These are phyloP conservation scores for Calonectria multiphialidica DNA, from an alignment of 2,329 filamentous ascomycete genomes.

Conservation along the genomic window DNA sequence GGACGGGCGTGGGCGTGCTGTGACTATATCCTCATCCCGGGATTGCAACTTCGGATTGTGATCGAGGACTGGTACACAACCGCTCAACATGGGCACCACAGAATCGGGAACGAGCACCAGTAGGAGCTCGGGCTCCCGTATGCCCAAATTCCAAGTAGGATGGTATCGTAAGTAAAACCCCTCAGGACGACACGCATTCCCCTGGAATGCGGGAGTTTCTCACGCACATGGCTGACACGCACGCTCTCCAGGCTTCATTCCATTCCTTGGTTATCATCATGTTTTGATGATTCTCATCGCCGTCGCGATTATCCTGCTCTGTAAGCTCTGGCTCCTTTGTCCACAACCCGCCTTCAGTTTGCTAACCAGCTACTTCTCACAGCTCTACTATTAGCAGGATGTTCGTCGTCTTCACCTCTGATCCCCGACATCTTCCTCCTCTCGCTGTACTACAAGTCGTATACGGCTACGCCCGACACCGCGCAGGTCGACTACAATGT, in stretches of 20 bases:
- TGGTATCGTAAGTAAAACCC: conserved; percentile 60
- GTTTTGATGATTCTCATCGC: conserved; percentile 98
- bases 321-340: conserved; percentile 66
- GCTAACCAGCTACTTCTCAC: conserved; percentile 25
- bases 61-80: conserved; percentile 33
- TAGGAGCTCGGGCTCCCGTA: conserved; percentile 43
- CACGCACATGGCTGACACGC: conserved; percentile 35
- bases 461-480: conserved; percentile 84
- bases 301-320: conserved; percentile 92
- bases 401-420: conserved; percentile 93
- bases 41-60: conserved; percentile 23
- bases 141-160: conserved; percentile 58
- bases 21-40: conserved; percentile 26
- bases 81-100: conserved; percentile 39
- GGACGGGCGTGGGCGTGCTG: conserved; percentile 38
- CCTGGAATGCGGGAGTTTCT: conserved; percentile 33
- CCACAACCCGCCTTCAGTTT: background rate
- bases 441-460: conserved; percentile 95
- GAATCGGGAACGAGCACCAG: conserved; percentile 42
- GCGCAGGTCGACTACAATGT: conserved; percentile 93
- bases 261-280: conserved; percentile 82
- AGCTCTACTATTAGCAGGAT: conserved; percentile 95
- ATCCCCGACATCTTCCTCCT: conserved; percentile 98
- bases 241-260: conserved; percentile 66
- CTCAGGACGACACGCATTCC: background rate